These are phyloP conservation scores for Bryum argenteum DNA, from an alignment of 225 moss, liverwort and hornwort genomes.

Conservation along the genomic window DNA sequence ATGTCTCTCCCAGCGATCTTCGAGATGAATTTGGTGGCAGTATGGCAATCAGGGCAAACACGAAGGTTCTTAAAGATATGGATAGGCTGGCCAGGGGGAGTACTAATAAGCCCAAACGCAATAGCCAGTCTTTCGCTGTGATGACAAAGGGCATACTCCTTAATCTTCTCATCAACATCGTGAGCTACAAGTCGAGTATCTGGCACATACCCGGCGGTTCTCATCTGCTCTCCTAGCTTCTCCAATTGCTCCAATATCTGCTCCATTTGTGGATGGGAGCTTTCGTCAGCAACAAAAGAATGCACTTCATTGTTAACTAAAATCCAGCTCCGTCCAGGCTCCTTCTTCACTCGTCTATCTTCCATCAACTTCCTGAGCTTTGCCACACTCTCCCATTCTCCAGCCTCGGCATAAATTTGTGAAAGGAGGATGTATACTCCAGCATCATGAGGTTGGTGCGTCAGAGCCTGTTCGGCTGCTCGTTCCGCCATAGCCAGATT, in stretches of 20 bases:
- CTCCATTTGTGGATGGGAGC: constrained; percentile 30
- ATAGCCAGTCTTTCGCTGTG: constrained; percentile 47
- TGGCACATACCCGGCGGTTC: constrained; percentile 27
- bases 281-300: constrained; percentile 38
- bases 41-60: constrained; percentile 43
- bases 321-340: constrained; percentile 45
- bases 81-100: constrained; percentile 32
- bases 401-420: constrained; percentile 38
- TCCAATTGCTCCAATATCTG: constrained; percentile 27
- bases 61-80: constrained; percentile 43
- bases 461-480: constrained; percentile 37
- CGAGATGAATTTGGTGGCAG: constrained; percentile 42
- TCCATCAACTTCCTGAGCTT: constrained; percentile 39
- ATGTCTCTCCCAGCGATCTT: constrained; percentile 39
- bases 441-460: constrained; percentile 33
- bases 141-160: constrained; percentile 30
- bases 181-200: constrained; percentile 35
- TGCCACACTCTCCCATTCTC: constrained; percentile 34
- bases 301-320: constrained; percentile 33
- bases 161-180: constrained; percentile 33
- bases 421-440: constrained; percentile 45
- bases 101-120: constrained; percentile 41
- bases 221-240: constrained; percentile 28
- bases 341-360: constrained; percentile 28
- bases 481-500: constrained; percentile 37